Evolutionary conservation across 202 grass and related monocot genomes (phyloP).

Genomic region (Cymbopogon flexuosus): DNA sequence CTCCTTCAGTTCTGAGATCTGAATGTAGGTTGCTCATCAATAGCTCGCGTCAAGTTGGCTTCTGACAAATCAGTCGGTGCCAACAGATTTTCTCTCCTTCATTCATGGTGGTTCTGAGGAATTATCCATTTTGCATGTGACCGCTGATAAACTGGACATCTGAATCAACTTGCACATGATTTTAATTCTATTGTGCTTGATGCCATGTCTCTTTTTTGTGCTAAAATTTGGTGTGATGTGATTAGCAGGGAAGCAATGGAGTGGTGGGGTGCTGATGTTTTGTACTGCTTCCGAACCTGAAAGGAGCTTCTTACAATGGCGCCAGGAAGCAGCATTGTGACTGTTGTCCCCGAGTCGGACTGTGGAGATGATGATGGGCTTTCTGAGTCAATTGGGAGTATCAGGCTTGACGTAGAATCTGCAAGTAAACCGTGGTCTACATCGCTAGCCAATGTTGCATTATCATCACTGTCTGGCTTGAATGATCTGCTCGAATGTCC

Average conservation of each 20-base stretch:
- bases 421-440: conserved; percentile 40
- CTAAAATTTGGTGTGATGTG: not conserved
- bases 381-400: conserved; percentile 38
- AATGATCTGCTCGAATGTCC: conserved; percentile 60
- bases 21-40: not conserved
- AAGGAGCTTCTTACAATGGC: conserved; percentile 34
- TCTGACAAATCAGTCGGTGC: not conserved
- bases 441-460: conserved; percentile 32
- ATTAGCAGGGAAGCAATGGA: conserved; percentile 33
- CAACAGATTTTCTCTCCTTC: not conserved
- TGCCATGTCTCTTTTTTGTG: not conserved
- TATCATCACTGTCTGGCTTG: conserved; percentile 48
- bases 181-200: not conserved
- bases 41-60: not conserved
- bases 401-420: conserved; percentile 35
- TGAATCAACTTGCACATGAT: not conserved
- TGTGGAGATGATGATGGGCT: conserved; percentile 37
- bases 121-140: not conserved
- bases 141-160: not conserved
- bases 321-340: conserved; percentile 47
- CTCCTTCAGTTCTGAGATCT: not conserved
- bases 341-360: conserved; percentile 36
- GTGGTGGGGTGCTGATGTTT: conserved; percentile 12
- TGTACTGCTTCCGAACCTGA: conserved; percentile 30
- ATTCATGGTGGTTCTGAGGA: not conserved